A percentile compares a stretch with the other conserved stretches of the same genome.
Conservation (phyloP, 176 grass and related monocot genomes). For the Paspalum vaginatum region DNA sequence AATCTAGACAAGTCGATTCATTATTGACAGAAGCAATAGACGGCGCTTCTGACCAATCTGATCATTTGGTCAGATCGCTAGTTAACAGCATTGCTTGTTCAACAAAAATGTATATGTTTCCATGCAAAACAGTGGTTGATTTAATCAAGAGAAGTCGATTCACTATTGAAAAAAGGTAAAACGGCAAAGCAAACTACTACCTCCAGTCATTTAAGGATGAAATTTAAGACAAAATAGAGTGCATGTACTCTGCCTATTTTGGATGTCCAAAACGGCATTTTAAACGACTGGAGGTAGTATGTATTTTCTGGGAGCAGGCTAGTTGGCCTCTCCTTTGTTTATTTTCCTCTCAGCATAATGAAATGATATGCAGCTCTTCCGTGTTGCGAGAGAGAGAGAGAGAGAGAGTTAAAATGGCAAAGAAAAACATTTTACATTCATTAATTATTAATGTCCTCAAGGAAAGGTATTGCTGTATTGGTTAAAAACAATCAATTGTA, state of each 20-base stretch:
- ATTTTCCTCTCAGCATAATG: too few species aligned
- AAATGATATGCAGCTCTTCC: too few species aligned
- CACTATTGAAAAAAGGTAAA: not conserved
- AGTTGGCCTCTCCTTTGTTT: too few species aligned
- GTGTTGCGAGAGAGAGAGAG: too few species aligned
- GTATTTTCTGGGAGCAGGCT: too few species aligned
- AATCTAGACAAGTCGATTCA: slow-evolving; percentile 1
- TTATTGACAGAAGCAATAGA: not conserved
- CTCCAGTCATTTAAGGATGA: too few species aligned
- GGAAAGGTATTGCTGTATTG: not conserved
- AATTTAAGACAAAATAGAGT: too few species aligned
- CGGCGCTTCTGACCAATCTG: not conserved
- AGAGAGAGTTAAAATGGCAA: slow-evolving; percentile 10
- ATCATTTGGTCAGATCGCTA: not conserved
- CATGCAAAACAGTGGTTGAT: not conserved
- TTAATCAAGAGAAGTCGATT: slow-evolving; percentile 3
- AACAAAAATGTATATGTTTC: not conserved
- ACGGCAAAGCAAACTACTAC: slow-evolving; percentile 1
- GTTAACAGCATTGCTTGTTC: not conserved
- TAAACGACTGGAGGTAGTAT: too few species aligned
- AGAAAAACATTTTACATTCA: not conserved
- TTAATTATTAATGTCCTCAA: not conserved
- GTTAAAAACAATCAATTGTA: not conserved
- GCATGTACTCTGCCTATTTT: too few species aligned
- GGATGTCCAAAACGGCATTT: too few species aligned